phyloP scores from a whole-genome alignment of 2,329 filamentous ascomycete genomes.

The Byssochlamys sp. region DNA sequence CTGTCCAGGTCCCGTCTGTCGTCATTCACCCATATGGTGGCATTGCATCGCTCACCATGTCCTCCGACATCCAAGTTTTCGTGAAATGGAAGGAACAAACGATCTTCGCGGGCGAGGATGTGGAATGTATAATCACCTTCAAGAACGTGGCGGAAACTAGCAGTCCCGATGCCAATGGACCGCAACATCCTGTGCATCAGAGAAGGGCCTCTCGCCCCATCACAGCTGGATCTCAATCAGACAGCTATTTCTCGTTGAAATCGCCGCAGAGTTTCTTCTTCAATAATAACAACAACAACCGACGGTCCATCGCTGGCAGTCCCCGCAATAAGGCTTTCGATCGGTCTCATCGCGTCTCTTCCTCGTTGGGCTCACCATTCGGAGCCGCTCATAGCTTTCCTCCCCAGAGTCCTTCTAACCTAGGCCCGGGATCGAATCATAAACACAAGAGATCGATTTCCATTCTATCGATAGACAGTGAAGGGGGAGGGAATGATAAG shows the following conservation, averaged over 20 bases:
- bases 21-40: slow-evolving; percentile 23
- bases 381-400: slow-evolving; percentile 33
- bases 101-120: slow-evolving; percentile 90
- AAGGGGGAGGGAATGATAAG: slow-evolving; percentile 25
- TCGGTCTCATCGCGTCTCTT: slow-evolving; percentile 28
- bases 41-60: slow-evolving; percentile 30
- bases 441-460: slow-evolving; percentile 68
- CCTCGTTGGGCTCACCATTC: slow-evolving; percentile 32
- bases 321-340: slow-evolving; percentile 21
- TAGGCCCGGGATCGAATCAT: slow-evolving; percentile 17
- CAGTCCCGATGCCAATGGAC: slow-evolving; percentile 20
- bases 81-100: slow-evolving; percentile 89
- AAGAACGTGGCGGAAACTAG: slow-evolving; percentile 60
- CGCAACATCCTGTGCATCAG: slow-evolving; percentile 22
- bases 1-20: slow-evolving; percentile 4
- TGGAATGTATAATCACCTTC: slow-evolving; percentile 93
- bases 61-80: slow-evolving; percentile 81
- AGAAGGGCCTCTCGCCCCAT: slow-evolving; percentile 29
- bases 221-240: slow-evolving; percentile 22
- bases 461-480: slow-evolving; percentile 64
- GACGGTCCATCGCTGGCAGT: slow-evolving; percentile 26
- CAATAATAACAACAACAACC: slow-evolving; percentile 20
- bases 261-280: slow-evolving; percentile 29
- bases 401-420: slow-evolving; percentile 22
- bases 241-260: slow-evolving; percentile 31